These are phyloP conservation scores for Hypoxylon sp. DNA, from an alignment of 2,329 filamentous ascomycete species.

Conservation along the genomic window DNA sequence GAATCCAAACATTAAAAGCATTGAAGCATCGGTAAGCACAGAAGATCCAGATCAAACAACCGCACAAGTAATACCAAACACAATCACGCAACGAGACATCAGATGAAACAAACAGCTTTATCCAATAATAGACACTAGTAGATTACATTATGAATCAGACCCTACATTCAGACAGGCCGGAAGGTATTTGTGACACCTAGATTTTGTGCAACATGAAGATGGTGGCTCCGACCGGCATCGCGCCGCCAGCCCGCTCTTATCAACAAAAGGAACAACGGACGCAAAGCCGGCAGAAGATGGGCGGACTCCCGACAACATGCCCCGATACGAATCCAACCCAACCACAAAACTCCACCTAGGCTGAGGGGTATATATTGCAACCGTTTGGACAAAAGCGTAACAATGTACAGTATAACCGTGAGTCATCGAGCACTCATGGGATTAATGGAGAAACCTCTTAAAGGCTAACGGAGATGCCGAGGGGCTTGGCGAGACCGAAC, in stretches of 20 bases:
- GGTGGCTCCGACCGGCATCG: conserved; percentile 18
- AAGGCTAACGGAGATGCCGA: conserved; percentile 41
- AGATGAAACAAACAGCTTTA: conserved; percentile 24
- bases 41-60: too few relatives aligned
- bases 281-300: conserved; percentile 4
- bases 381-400: conserved; percentile 33
- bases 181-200: conserved; percentile 37
- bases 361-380: conserved; percentile 26
- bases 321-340: conserved; percentile 20
- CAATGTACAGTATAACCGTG: conserved; percentile 30
- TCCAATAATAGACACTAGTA: conserved; percentile 51
- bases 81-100: too few relatives aligned
- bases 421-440: conserved; percentile 1
- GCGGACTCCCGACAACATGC: conserved; percentile 2
- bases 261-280: conserved; percentile 34
- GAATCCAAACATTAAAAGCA: too few relatives aligned
- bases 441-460: conserved; percentile 17
- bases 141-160: conserved; percentile 57
- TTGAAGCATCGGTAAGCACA: too few relatives aligned
- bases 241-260: conserved; percentile 24
- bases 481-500: conserved; percentile 57
- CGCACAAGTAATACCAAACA: too few relatives aligned
- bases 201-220: conserved; percentile 28
- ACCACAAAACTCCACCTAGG: conserved; percentile 16
- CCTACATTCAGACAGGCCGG: conserved; percentile 44